These are phyloP conservation scores for Whalleya microplaca DNA, from an alignment of 2,329 filamentous ascomycete genomes.

Conservation along the genomic window DNA sequence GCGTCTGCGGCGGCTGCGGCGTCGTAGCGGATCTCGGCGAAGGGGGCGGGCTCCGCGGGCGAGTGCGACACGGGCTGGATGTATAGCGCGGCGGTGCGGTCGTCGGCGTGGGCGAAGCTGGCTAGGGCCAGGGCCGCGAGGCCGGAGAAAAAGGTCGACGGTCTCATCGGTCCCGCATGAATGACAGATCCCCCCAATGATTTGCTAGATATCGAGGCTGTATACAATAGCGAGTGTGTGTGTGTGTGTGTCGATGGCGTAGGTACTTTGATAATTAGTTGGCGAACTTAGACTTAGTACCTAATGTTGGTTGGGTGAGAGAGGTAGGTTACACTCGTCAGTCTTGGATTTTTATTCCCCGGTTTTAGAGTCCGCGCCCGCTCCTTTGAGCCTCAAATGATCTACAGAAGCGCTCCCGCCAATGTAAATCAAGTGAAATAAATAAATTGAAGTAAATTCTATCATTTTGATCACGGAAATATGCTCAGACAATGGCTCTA, in stretches of 20 bases:
- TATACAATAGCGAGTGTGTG: neutral
- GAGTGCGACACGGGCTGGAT: slow-evolving; percentile 52
- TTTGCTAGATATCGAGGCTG: neutral
- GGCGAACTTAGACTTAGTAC: neutral
- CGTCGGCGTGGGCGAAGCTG: slow-evolving; percentile 41
- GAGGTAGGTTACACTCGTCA: slow-evolving; percentile 10
- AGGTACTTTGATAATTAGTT: too few relatives aligned
- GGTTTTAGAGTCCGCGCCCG: slow-evolving; percentile 12
- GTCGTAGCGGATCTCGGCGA: slow-evolving; percentile 63
- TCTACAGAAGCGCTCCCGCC: neutral
- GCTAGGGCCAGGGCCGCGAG: slow-evolving; percentile 45
- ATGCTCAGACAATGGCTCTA: neutral
- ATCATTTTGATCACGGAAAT: neutral
- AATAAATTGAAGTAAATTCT: neutral
- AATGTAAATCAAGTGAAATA: too few relatives aligned
- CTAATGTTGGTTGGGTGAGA: neutral
- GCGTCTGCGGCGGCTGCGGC: slow-evolving; percentile 46
- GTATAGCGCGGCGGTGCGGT: slow-evolving; percentile 55
- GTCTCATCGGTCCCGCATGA: slow-evolving; percentile 44
- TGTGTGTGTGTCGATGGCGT: too few relatives aligned
- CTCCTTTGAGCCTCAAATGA: slow-evolving; percentile 18
- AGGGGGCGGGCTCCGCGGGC: slow-evolving; percentile 43
- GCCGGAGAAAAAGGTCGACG: slow-evolving; percentile 44
- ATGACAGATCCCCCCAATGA: neutral
- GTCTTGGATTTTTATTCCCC: slow-evolving; percentile 12